Evolutionary conservation across 352 stramenopile species (phyloP), one percentile per base, ranked within the genome.

Genomic region (Nothophytophthora sp.): DNA sequence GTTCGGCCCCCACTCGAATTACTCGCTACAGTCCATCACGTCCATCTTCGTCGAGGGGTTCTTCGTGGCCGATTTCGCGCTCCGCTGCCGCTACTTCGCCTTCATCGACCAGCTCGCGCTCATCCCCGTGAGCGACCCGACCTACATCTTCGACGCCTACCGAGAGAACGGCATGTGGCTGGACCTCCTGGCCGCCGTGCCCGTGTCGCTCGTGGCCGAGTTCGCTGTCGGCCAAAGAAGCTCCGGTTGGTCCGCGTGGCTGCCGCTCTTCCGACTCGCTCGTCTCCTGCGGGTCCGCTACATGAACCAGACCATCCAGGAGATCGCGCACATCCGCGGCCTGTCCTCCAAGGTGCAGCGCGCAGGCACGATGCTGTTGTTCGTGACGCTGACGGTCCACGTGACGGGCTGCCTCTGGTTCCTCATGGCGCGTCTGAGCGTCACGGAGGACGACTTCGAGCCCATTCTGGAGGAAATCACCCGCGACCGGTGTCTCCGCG

Each of bases 321-420:
- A 88, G 24, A 63, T 90, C 6, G 38, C 68, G 11, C 75, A 89
- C 27, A 51, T 81, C 16, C 69, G 68, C 5, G 59, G 60, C 1
- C 36, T 90, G 23, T 86, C 71, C n/a, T 90, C 79, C 1, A 88
- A 90, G 28, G 54, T 72, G 19, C 76, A 86, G 24, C 62, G 62
- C 7, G 69, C 76, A 5, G 46, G 81, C 4, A 86, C 73, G 5
- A 72, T 92, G 20, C 37, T 90, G 4, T 36, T 92, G n/a, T 76
- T 66, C 9, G 81, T 92, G 22, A 83, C 75, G 1, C 51, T 92
- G 4, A 63, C 72, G 2, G 64, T 90, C 30, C 81, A 92, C 42
- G 44, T 84, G 10, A 68, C 67, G 0, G 81, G 79, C 4, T 92
- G 81, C 49, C 42, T 89, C 4, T 92, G 81, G 81, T 92, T 90